phyloP scores from a whole-genome alignment of 2,329 filamentous ascomycete genomes.

The Cladophialophora yegresii region DNA sequence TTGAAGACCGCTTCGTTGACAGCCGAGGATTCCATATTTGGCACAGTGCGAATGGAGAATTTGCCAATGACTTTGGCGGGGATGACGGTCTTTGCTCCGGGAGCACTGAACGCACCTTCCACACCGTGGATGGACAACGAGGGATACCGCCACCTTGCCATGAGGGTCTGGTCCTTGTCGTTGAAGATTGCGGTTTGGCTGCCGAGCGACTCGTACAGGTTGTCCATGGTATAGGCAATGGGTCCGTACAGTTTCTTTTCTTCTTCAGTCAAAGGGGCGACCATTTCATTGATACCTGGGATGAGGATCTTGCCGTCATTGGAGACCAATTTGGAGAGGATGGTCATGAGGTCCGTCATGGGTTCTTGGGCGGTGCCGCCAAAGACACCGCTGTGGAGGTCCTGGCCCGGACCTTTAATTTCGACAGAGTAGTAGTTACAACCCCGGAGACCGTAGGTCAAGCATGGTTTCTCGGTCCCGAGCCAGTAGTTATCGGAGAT shows the following conservation, averaged over 20 bases:
- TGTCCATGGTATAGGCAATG: conserved; percentile 96
- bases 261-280: conserved; percentile 81
- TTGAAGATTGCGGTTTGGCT: conserved; percentile 83
- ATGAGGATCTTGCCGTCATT: conserved; percentile 90
- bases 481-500: conserved; percentile 99
- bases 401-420: conserved; percentile 85
- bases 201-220: conserved; percentile 86
- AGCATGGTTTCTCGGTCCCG: conserved; percentile 94
- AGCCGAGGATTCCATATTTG: conserved; percentile 90
- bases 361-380: conserved; percentile 95
- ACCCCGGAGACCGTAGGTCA: conserved; percentile 94
- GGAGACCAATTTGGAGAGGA: conserved; percentile 84
- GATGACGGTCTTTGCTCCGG: conserved; percentile 97
- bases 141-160: conserved; percentile 94
- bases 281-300: conserved; percentile 89
- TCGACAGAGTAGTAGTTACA: conserved; percentile 98
- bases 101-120: conserved; percentile 89
- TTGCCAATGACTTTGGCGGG: conserved; percentile 97
- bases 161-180: conserved; percentile 88
- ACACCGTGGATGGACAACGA: conserved; percentile 92
- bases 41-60: conserved; percentile 96
- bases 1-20: conserved; percentile 84
- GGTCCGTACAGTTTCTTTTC: conserved; percentile 84
- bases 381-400: conserved; percentile 95
- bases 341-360: conserved; percentile 89